Evolutionary conservation across 2,329 filamentous ascomycete genomes (phyloP).

Genomic region (Fusarium euwallaceae): DNA sequence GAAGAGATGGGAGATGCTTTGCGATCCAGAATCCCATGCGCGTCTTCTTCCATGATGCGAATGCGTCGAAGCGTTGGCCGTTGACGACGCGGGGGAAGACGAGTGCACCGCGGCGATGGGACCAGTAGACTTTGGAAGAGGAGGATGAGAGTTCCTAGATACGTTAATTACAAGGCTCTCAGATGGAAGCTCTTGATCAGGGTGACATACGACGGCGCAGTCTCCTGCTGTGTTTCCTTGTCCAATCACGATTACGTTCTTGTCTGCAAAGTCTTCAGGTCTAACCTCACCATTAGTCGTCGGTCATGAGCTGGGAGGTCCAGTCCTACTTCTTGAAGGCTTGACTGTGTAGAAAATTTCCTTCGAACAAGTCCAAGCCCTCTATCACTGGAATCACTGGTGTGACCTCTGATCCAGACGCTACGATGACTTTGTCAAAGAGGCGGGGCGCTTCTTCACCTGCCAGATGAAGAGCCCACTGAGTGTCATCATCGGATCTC

Average conservation of each 20-base stretch:
- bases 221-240: slow-evolving; percentile 47
- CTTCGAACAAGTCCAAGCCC: slow-evolving; percentile 32
- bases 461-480: slow-evolving; percentile 37
- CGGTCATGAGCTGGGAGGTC: fast-evolving
- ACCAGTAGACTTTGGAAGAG: slow-evolving; percentile 39
- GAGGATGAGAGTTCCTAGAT: slow-evolving; percentile 32
- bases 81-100: slow-evolving; percentile 38
- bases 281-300: slow-evolving; percentile 10
- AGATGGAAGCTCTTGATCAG: too few species aligned
- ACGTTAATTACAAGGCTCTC: not conserved
- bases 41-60: slow-evolving; percentile 37
- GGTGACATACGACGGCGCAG: slow-evolving; percentile 34
- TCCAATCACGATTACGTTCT: slow-evolving; percentile 44
- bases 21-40: slow-evolving; percentile 32
- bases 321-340: slow-evolving; percentile 39
- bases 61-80: slow-evolving; percentile 37
- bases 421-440: slow-evolving; percentile 46
- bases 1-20: slow-evolving; percentile 25
- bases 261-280: slow-evolving; percentile 30
- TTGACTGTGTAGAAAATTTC: slow-evolving; percentile 41
- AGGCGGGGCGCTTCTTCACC: slow-evolving; percentile 19
- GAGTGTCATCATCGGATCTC: slow-evolving; percentile 18
- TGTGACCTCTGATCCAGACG: slow-evolving; percentile 35
- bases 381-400: slow-evolving; percentile 35
- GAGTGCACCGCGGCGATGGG: slow-evolving; percentile 41